Base-by-base conservation (phyloP, 306 rosid genomes). In the Vigna radiata region DNA sequence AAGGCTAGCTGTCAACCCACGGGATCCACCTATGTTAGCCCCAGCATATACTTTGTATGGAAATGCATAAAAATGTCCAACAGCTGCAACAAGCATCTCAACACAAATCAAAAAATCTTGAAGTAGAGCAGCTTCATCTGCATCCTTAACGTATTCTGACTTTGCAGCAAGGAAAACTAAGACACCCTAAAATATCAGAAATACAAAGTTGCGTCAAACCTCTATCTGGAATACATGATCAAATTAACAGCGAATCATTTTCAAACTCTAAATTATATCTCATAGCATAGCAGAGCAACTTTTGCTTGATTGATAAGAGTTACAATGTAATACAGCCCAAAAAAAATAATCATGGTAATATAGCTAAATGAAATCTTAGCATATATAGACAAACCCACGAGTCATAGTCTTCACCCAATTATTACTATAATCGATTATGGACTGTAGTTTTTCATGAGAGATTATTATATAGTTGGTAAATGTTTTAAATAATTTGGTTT, bases 41-140 rank as follows among this genome's bases (percentile, higher is more conserved):
- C 98, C 97, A 4, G 95, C 90, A 58, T 93, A 93, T 83, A 91
- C 98, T 86, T 91, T 93, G 93, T 93, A 93, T 5, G 98, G 97
- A 72, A 93, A 93, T 81, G 98, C 98, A 83, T 83, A 93, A 14
- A 93, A 87, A 84, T 91, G 98, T 50, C 93, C 98, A 5, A 88
- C 68, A 19, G 98, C 98, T 70, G 98, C 98, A 76, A 91, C 59
- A 67, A 93, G 93, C 98, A 93, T 93, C 90, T 93, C 98, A 47
- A 93, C 86, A 36, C 98, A 93, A 53, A 93, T 88, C 55, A 89
- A 79, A 84, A 93, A 89, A 85, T 91, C 74, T 85, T 93, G 98
- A 71, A 80, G 89, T 69, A 72, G 77, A 58, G 97, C 97, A 73
- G 98, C 98, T 84, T 93, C 84, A 64, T 87, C 91, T 36, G 91